Evolutionary conservation across 2,329 filamentous ascomycete species (phyloP).

Genomic region (Nemania diffusa): DNA sequence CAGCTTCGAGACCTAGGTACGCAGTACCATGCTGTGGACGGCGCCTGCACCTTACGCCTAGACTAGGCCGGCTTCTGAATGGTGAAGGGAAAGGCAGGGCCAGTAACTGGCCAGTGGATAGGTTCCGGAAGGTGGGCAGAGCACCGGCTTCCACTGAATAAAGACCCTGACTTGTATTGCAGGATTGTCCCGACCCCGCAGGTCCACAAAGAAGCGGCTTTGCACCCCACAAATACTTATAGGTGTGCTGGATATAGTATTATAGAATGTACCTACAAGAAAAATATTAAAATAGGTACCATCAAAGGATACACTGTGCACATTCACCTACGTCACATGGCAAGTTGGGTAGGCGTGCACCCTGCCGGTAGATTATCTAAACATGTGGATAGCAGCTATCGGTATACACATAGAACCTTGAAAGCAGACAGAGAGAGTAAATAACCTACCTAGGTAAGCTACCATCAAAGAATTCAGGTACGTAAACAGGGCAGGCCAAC

Average conservation of each 20-base stretch:
- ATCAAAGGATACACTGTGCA: not conserved
- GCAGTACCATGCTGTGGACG: conserved; percentile 6
- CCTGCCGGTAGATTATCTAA: too few species aligned
- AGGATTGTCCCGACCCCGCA: conserved; percentile 22
- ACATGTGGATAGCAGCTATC: too few species aligned
- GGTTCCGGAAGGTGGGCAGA: not conserved
- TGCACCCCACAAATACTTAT: conserved; percentile 3
- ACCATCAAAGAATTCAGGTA: too few species aligned
- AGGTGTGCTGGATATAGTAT: not conserved
- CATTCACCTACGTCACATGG: not conserved
- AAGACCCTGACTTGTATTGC: not conserved
- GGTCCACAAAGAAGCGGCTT: conserved; percentile 11
- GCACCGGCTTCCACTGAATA: not conserved
- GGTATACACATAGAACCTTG: too few species aligned
- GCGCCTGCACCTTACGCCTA: conserved; percentile 1
- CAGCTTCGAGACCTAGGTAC: not conserved
- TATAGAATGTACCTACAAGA: not conserved
- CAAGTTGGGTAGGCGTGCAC: not conserved
- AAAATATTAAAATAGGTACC: not conserved
- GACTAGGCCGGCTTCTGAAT: not conserved
- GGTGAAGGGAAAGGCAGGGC: not conserved
- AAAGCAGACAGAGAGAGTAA: too few species aligned
- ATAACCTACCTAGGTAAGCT: too few species aligned
- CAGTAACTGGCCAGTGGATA: not conserved
- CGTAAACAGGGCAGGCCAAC: too few species aligned